Evolutionary conservation across 192 early-diverging fungal genomes (phyloP).

Genomic region (Funneliformis geosporum): DNA sequence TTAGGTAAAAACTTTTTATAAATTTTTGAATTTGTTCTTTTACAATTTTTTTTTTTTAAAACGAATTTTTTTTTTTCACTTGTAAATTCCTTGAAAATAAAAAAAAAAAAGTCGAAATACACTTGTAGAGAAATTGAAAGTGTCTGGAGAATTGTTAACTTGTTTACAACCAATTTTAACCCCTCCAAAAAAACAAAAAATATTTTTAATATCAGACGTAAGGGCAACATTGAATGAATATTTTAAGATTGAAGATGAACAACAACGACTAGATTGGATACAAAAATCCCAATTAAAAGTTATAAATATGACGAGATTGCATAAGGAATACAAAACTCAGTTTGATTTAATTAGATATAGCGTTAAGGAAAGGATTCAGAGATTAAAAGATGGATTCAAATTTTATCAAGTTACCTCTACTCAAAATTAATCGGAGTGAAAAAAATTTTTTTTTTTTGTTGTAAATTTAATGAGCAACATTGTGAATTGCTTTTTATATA

Average conservation of each 20-base stretch:
- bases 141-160: not conserved
- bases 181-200: not conserved
- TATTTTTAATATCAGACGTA: not conserved
- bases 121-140: not conserved
- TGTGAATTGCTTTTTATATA: too few species aligned
- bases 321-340: not conserved
- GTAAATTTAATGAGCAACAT: too few species aligned
- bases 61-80: not conserved
- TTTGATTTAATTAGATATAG: slow-evolving; percentile 2
- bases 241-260: not conserved
- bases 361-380: not conserved
- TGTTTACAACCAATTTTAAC: not conserved
- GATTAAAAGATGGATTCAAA: not conserved
- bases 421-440: not conserved
- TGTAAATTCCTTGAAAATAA: too few species aligned
- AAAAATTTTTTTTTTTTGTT: not conserved
- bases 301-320: not conserved
- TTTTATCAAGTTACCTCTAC: not conserved
- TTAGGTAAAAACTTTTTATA: slow-evolving; percentile 2
- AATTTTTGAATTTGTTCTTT: too few species aligned
- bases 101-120: not conserved
- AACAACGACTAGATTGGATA: not conserved
- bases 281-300: not conserved
- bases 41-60: not conserved
- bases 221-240: not conserved